phyloP scores from a whole-genome alignment of 768 basidiomycete genomes.

The Coprinopsis sp. region DNA sequence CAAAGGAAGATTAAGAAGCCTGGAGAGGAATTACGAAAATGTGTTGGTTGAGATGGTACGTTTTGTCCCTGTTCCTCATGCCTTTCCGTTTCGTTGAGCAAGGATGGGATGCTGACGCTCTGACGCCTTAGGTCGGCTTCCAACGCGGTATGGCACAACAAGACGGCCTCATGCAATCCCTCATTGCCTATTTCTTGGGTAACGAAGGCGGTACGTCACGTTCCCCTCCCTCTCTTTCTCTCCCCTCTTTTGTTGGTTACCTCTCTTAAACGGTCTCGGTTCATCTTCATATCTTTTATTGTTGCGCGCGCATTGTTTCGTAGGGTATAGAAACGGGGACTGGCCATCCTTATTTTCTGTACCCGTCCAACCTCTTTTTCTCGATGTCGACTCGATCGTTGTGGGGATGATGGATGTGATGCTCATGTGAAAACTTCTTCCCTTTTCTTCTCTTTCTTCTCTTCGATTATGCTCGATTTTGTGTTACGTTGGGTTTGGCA shows the following conservation, averaged over 20 bases:
- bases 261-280: not conserved
- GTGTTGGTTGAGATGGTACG: slow-evolving; percentile 34
- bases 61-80: too few species aligned
- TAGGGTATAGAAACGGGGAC: slow-evolving; percentile 1
- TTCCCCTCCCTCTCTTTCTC: slow-evolving; percentile 4
- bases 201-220: slow-evolving; percentile 46
- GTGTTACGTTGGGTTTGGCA: too few species aligned
- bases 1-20: slow-evolving; percentile 26
- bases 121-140: too few species aligned
- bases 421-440: too few species aligned
- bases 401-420: too few species aligned
- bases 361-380: too few species aligned
- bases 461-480: not conserved
- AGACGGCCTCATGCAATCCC: slow-evolving; percentile 75
- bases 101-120: too few species aligned
- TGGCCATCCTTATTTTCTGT: slow-evolving; percentile 1
- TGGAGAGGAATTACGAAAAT: slow-evolving; percentile 38
- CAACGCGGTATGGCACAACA: slow-evolving; percentile 61
- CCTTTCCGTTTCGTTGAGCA: too few species aligned
- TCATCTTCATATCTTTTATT: not conserved
- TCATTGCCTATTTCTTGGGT: slow-evolving; percentile 79
- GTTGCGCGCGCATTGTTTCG: not conserved
- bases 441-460: not conserved
- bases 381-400: too few species aligned
- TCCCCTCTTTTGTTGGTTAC: slow-evolving; percentile 1